These are phyloP conservation scores for Helotiales sp. DNA, from an alignment of 2,329 filamentous ascomycete species.

Conservation along the genomic window DNA sequence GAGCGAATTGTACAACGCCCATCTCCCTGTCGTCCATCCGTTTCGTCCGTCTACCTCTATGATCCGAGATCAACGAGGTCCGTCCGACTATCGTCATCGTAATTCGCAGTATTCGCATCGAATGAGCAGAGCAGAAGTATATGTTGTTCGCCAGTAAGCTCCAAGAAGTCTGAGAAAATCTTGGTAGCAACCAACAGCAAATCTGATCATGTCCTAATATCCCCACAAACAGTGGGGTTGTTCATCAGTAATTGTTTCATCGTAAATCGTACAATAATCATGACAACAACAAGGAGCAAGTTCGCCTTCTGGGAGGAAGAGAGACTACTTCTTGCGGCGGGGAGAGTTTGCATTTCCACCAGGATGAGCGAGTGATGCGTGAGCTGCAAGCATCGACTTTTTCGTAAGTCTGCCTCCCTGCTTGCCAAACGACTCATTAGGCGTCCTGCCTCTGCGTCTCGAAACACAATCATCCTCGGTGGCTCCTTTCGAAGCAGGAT, in stretches of 20 bases:
- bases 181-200: constrained; percentile 16
- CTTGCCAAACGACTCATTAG: background rate
- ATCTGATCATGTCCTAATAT: constrained; percentile 32
- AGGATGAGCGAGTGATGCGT: constrained; percentile 21
- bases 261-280: constrained; percentile 8
- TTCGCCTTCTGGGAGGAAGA: background rate
- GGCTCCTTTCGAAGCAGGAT: background rate
- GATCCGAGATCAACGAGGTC: background rate
- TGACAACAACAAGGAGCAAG: constrained; percentile 5
- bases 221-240: constrained; percentile 22
- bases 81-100: background rate
- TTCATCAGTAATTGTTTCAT: constrained; percentile 26
- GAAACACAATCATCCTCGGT: background rate
- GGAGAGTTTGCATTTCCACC: constrained; percentile 2
- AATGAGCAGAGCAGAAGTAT: background rate
- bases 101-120: no score
- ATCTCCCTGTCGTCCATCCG: background rate
- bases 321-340: constrained; percentile 23
- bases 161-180: constrained; percentile 8
- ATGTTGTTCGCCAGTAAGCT: background rate
- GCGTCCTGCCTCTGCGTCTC: background rate
- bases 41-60: background rate
- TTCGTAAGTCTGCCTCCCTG: constrained; percentile 24
- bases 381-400: constrained; percentile 28
- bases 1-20: no score